Base-by-base conservation (phyloP, 2,329 filamentous ascomycete genomes). In the Ascochyta pisi region DNA sequence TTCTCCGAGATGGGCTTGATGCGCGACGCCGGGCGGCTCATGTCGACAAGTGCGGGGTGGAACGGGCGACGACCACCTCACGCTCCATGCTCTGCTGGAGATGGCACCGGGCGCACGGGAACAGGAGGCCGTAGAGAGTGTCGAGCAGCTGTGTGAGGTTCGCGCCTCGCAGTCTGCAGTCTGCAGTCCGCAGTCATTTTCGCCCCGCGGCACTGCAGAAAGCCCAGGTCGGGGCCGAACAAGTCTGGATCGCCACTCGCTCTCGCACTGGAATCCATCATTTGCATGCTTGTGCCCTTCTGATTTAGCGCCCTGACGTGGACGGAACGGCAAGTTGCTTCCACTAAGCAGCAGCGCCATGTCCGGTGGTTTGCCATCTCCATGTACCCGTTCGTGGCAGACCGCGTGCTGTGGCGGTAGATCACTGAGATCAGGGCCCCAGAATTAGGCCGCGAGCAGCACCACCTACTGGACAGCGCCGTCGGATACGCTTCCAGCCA, bases 1-100 rank as follows among this genome's bases (percentile, higher is more conserved):
- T 59, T 54, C 39, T 63, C 63, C 22, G 61, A 51, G 38, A 53
- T 29, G 4, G 52, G 46, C 42, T 49, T 57, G 50, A 45, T 40
- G 35, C 34, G 48, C 35, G 7, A 23, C 15, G 47, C 9, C 15
- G 41, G 38, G 26, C 47, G 38, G 43, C 42, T 51, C 53, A 56
- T 56, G 12, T 50, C 42, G 47, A 34, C 31, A 29, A 24, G 33
- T 37, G 53, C 48, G 43, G 42, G 42, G 43, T 16, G 24, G 7
- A 29, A 39, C 33, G 23, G n/a, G 22, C 19, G 19, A 16, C 15
- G 15, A 23, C 16, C 29, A 6, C 42, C 47, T 38, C 33, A 46
- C 42, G 23, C 47, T 24, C 53, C 53, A 56, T 43, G 47, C 47
- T 46, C 53, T 43, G 38, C 31, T 35, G 37, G 26, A 33, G 27